These are phyloP conservation scores for Uncinocarpus reesii DNA, from an alignment of 2,329 filamentous ascomycete genomes.

Conservation along the genomic window DNA sequence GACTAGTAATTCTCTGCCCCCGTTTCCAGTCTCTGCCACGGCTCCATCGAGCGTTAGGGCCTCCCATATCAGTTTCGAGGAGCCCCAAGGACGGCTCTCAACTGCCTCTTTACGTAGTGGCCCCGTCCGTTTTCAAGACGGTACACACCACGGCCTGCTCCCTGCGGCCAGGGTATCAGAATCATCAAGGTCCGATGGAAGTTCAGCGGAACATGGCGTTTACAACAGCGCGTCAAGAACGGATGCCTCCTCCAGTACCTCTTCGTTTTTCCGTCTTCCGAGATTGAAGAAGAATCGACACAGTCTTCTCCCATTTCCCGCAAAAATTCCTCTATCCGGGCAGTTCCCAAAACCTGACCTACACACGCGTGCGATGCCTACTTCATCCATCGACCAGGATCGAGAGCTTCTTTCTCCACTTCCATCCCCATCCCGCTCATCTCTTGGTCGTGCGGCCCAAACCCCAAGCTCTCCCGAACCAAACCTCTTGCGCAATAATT, in stretches of 20 bases:
- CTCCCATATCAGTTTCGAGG: slow-evolving; percentile 50
- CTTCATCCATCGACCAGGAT: slow-evolving; percentile 22
- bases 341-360: slow-evolving; percentile 15
- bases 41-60: slow-evolving; percentile 26
- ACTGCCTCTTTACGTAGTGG: slow-evolving; percentile 37
- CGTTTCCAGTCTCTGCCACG: slow-evolving; percentile 19
- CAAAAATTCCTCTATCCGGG: slow-evolving; percentile 51
- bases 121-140: slow-evolving; percentile 51
- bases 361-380: slow-evolving; percentile 18
- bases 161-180: slow-evolving; percentile 63
- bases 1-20: neutral
- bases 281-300: slow-evolving; percentile 66
- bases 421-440: slow-evolving; percentile 44
- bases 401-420: slow-evolving; percentile 32
- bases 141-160: slow-evolving; percentile 51
- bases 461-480: slow-evolving; percentile 37
- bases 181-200: slow-evolving; percentile 81
- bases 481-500: slow-evolving; percentile 49
- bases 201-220: slow-evolving; percentile 56
- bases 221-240: slow-evolving; percentile 53
- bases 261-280: slow-evolving; percentile 69
- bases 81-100: slow-evolving; percentile 43
- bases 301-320: slow-evolving; percentile 78
- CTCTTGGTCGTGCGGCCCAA: slow-evolving; percentile 41
- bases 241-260: slow-evolving; percentile 53